phyloP scores from a whole-genome alignment of 2,329 filamentous ascomycete species.

The Penicillium sp. region DNA sequence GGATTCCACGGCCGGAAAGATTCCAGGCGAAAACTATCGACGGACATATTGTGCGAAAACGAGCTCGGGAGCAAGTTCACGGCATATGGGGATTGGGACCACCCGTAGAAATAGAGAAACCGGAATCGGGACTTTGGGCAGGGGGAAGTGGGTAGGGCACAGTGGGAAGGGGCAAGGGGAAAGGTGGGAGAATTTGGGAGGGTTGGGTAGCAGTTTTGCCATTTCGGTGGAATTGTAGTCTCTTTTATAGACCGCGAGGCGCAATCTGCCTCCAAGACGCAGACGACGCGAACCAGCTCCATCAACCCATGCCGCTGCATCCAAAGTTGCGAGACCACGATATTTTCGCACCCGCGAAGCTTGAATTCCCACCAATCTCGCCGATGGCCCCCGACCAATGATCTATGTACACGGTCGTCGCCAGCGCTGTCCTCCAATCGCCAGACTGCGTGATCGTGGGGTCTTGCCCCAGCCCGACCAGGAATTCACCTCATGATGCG shows the following conservation, averaged over 20 bases:
- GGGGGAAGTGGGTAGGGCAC: neutral
- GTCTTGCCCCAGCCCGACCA: neutral
- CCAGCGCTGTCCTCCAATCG: neutral
- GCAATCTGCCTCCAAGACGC: neutral
- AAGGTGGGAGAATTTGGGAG: neutral
- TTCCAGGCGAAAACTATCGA: conserved; percentile 12
- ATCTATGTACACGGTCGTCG: neutral
- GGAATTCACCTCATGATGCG: neutral
- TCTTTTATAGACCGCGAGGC: conserved; percentile 8
- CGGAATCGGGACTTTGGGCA: neutral
- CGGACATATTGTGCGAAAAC: conserved; percentile 4
- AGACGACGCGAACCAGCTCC: neutral
- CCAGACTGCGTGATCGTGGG: neutral
- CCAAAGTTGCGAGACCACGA: conserved; percentile 1
- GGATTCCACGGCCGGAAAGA: conserved; percentile 14
- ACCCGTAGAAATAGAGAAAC: neutral
- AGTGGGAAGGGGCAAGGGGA: neutral
- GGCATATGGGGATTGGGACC: neutral
- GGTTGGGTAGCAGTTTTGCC: neutral
- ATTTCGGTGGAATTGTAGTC: conserved; percentile 1
- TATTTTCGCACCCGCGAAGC: neutral
- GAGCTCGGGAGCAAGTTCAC: neutral
- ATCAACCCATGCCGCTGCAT: conserved; percentile 3
- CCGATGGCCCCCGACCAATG: neutral
- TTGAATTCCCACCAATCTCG: conserved; percentile 1